Base-by-base conservation (phyloP, 2,329 filamentous ascomycete species). In the Lecanicillium sp. region DNA sequence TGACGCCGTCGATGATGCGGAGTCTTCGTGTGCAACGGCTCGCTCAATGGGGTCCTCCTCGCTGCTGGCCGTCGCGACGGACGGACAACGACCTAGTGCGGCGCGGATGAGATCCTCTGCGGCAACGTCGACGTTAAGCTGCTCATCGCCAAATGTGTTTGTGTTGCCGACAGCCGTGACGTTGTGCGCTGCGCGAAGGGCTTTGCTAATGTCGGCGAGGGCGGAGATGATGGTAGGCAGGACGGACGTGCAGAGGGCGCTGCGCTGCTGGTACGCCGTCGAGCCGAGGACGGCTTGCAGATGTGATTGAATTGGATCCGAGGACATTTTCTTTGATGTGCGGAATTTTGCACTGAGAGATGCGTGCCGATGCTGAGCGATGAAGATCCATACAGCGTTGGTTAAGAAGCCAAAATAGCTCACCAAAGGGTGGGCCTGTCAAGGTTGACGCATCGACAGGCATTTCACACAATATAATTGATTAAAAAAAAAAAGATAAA, bases 31-130 rank as follows among this genome's bases (percentile, higher is more conserved):
- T 30, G 52, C 33, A 44, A 64, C 54, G 29, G 60, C 19, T 50
- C 61, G 61, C 60, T 81, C 78, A 1, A 77, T 58, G 0, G 78
- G 78, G 44, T 82, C 78, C 57, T 83, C 79, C 58, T 83, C 79
- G 59, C 78, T 79, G 62, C 74, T 79, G 1, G 76, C 77, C 0
- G 74, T 72, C 11, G 63, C 62, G 2, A 79, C 68, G 1, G 68
- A 60, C 0, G 72, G 64, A 37, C 74, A 78, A 1, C 52, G 49
- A 0, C 66, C 64, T 4, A 79, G 63, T 0, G 67, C 65, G 0
- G 59, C 58, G 15, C 78, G 72, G 35, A 81, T 63, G 36, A 71
- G 57, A 0, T 65, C 60, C 57, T 81, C 78, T 2, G 75, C 68
- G 2, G 66, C 49, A 1, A 81, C 71, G 54, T 81, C 77, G 39